These are phyloP conservation scores for Tetrahymena elliotti DNA, from an alignment of 73 alveolate genomes.

Conservation along the genomic window DNA sequence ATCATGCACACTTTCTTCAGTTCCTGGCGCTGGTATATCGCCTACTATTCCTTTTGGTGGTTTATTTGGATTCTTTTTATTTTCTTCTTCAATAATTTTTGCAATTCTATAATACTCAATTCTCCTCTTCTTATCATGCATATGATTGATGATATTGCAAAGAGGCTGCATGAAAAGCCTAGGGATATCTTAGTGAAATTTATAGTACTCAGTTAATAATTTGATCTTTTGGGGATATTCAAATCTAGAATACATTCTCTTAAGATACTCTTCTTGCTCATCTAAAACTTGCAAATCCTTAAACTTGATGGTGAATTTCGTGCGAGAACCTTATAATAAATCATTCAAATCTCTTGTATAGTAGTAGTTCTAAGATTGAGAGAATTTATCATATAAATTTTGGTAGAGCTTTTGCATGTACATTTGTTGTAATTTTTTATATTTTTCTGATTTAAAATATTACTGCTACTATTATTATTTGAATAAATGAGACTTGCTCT, in stretches of 20 bases:
- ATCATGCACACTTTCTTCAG: neutral
- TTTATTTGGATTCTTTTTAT: slow-evolving; percentile 31
- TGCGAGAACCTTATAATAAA: neutral
- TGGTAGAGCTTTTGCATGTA: neutral
- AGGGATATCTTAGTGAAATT: slow-evolving; percentile 25
- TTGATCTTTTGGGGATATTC: slow-evolving; percentile 14
- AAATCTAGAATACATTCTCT: neutral
- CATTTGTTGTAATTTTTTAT: neutral
- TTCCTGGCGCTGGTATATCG: slow-evolving; percentile 30
- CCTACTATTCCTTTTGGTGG: slow-evolving; percentile 49
- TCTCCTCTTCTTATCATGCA: slow-evolving; percentile 23
- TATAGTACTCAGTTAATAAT: slow-evolving; percentile 17
- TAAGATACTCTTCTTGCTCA: slow-evolving; percentile 11
- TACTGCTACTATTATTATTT: neutral
- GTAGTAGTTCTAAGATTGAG: neutral
- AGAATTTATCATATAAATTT: neutral
- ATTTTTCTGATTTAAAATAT: neutral
- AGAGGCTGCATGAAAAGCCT: slow-evolving; percentile 5
- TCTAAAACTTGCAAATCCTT: neutral
- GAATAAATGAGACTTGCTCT: neutral
- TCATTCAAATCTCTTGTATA: neutral
- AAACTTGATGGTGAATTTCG: neutral
- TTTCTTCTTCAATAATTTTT: slow-evolving; percentile 36
- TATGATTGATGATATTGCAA: neutral
- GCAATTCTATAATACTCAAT: slow-evolving; percentile 40